Conservation (phyloP, 768 basidiomycete genomes). For the Favolaschia claudopus region DNA sequence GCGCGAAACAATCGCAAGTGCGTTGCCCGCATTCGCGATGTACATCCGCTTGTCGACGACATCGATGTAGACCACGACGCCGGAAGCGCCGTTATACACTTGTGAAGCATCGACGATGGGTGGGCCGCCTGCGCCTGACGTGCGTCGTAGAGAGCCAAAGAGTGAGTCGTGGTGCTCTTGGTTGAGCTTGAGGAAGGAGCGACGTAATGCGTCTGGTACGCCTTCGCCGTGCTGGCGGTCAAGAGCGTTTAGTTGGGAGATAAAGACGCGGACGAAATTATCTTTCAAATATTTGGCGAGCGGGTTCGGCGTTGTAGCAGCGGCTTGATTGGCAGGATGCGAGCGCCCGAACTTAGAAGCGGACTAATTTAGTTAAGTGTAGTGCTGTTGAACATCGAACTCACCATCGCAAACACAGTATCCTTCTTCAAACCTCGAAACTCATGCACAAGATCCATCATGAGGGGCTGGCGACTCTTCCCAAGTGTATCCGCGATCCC, state of each 20-base stretch:
- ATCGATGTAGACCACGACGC: slow-evolving; percentile 89
- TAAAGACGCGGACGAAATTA: slow-evolving; percentile 72
- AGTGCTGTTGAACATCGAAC: too few species aligned
- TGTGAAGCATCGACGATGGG: slow-evolving; percentile 54
- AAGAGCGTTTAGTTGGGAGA: slow-evolving; percentile 60
- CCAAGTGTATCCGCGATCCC: slow-evolving; percentile 96
- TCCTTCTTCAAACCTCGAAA: slow-evolving; percentile 81
- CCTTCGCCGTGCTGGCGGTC: slow-evolving; percentile 57
- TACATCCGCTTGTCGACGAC: slow-evolving; percentile 80
- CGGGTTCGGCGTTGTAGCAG: slow-evolving; percentile 64
- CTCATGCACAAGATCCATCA: slow-evolving; percentile 92
- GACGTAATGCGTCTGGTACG: slow-evolving; percentile 79
- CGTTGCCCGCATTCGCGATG: slow-evolving; percentile 89
- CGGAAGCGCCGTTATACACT: slow-evolving; percentile 78
- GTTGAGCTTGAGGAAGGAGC: slow-evolving; percentile 90
- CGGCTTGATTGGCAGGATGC: slow-evolving; percentile 50
- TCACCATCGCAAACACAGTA: slow-evolving; percentile 95
- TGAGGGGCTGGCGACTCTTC: slow-evolving; percentile 76
- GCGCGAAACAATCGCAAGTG: slow-evolving; percentile 85
- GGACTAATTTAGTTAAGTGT: slow-evolving; percentile 72
- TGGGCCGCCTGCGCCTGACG: slow-evolving; percentile 67
- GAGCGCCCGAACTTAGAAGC: slow-evolving; percentile 88
- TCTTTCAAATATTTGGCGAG: slow-evolving; percentile 88
- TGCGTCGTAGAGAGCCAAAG: slow-evolving; percentile 66
- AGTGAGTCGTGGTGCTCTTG: slow-evolving; percentile 78